phyloP scores from a whole-genome alignment of 805 yeast species.

The Candida andamanensis region DNA sequence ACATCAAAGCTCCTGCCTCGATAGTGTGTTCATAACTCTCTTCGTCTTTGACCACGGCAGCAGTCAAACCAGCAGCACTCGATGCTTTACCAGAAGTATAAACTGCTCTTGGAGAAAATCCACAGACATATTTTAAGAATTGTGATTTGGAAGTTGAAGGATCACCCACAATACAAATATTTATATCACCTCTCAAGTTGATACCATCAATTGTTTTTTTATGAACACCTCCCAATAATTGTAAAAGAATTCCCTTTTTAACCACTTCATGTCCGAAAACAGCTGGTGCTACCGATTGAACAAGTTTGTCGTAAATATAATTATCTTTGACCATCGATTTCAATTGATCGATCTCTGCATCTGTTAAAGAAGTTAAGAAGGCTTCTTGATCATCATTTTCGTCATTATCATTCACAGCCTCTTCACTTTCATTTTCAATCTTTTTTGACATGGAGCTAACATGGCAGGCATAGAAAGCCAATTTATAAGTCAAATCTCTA shows the following conservation, averaged over 20 bases:
- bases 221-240: slow-evolving; percentile 92
- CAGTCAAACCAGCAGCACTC: slow-evolving; percentile 97
- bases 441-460: slow-evolving; percentile 59
- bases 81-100: slow-evolving; percentile 98
- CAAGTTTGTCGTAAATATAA: slow-evolving; percentile 77
- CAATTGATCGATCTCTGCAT: slow-evolving; percentile 77
- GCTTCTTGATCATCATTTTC: slow-evolving; percentile 63
- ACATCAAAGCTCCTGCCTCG: slow-evolving; percentile 97
- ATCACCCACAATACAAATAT: slow-evolving; percentile 94
- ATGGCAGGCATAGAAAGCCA: slow-evolving; percentile 90
- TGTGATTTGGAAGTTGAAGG: slow-evolving; percentile 98
- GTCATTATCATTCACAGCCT: slow-evolving; percentile 9
- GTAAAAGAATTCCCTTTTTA: slow-evolving; percentile 86
- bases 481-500: slow-evolving; percentile 84
- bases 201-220: slow-evolving; percentile 91
- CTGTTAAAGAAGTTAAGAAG: slow-evolving; percentile 71
- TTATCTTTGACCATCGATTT: slow-evolving; percentile 88
- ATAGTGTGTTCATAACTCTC: slow-evolving; percentile 96
- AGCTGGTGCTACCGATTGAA: slow-evolving; percentile 88
- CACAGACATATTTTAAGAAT: slow-evolving; percentile 86
- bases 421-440: slow-evolving; percentile 19
- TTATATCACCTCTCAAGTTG: slow-evolving; percentile 92
- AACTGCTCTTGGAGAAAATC: slow-evolving; percentile 88
- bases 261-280: slow-evolving; percentile 94
- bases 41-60: slow-evolving; percentile 95